Evolutionary conservation across 2,329 filamentous ascomycete species (phyloP).

Genomic region (Chrysoporthe puriensis): DNA sequence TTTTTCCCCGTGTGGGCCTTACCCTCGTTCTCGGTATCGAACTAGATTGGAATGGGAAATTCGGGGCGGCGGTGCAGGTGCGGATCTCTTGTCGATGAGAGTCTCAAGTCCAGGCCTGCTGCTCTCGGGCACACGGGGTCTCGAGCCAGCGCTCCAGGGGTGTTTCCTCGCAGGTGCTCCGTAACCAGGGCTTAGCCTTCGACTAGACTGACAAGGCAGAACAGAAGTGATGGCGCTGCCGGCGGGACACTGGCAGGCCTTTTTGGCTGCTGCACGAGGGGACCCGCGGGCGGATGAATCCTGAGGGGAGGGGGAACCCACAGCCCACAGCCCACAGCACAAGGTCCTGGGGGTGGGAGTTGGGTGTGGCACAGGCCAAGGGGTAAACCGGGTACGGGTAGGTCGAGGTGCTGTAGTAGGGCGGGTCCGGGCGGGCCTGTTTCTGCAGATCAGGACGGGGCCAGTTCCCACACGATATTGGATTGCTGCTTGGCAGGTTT

Average conservation of each 20-base stretch:
- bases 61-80: constrained; percentile 4
- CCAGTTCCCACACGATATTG: constrained; percentile 4
- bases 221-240: constrained; percentile 6
- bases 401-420: constrained; percentile 1
- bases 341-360: constrained; percentile 3
- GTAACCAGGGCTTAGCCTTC: constrained; percentile 1
- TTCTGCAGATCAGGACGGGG: constrained; percentile 17
- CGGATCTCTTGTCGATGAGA: constrained; percentile 13
- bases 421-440: neutral
- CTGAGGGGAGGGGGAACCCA: neutral
- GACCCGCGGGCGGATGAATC: neutral
- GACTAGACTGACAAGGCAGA: constrained; percentile 7
- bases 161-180: constrained; percentile 2
- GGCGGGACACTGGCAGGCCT: neutral
- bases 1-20: neutral
- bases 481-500: constrained; percentile 5
- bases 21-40: neutral
- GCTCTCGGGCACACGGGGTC: neutral
- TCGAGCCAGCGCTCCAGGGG: neutral
- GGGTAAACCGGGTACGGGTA: constrained; percentile 13
- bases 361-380: constrained; percentile 22
- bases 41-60: neutral
- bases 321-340: constrained; percentile 6
- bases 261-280: neutral
- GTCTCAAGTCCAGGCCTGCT: neutral